Evolutionary conservation across 768 basidiomycete species (phyloP), one percentile per base, ranked within the genome.

Genomic region (Trametes elegans): DNA sequence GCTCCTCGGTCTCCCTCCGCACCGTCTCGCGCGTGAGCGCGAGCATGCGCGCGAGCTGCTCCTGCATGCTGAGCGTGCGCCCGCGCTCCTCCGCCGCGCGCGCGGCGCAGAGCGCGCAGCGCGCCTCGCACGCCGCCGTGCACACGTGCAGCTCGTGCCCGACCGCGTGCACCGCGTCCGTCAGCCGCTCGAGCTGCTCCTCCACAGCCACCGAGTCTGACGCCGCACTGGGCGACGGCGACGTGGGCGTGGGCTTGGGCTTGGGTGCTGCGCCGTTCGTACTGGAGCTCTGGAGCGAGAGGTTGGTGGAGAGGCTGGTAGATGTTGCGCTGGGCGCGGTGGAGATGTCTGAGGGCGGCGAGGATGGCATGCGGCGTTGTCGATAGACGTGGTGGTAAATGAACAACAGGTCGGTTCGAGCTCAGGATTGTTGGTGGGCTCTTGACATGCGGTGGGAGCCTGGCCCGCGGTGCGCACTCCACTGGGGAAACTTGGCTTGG

Each of bases 111-210:
- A 24, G 24, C 3, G 36, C 43, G 44, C 38, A 32, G 21, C 56
- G 56, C 18, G 19, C 56, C 16, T 36, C 56, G 49, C 36, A 41
- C 43, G 28, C 21, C 29, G 11, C 26, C 29, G 21, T 45, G 44
- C 49, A 51, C 6, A n/a, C 32, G 28, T 51, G 26, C 29, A 57
- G 18, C 36, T 23, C 35, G 44, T 51, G 34, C 4, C 43, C 49
- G 44, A 35, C 32, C 16, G 51, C 36, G 3, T 57, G 56, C 19
- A 57, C 50, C 5, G 43, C 44, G 19, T 21, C 19, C 3, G 56
- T 57, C 14, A 57, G 49, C 19, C 44, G 56, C 21, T 46, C 43
- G 56, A 57, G 41, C 28, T 57, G 49, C 27, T 47, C 56, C 39
- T 39, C 38, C 29, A 57, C n/a, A n/a, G n/a, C n/a, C n/a, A n/a